These are phyloP conservation scores for Fallopia convolvulus DNA, from an alignment of 148 eudicot species.

Conservation along the genomic window DNA sequence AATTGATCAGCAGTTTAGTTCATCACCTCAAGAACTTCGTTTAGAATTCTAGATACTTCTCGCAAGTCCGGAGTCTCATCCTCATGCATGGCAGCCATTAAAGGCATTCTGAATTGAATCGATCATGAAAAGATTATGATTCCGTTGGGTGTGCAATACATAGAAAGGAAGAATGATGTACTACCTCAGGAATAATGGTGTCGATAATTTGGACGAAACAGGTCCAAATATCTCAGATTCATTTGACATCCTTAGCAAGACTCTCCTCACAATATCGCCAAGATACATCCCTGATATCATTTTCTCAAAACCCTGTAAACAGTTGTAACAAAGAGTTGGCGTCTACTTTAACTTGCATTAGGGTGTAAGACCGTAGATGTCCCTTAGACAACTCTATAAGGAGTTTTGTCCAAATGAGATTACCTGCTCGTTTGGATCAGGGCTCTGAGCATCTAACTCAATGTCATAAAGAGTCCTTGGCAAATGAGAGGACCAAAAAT, in stretches of 20 bases:
- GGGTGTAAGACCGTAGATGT: background rate
- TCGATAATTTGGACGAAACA: conserved; percentile 35
- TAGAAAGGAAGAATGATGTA: background rate
- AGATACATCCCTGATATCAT: conserved; percentile 97
- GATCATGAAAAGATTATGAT: background rate
- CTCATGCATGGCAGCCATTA: conserved; percentile 74
- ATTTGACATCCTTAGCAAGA: conserved; percentile 59
- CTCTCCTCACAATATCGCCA: conserved; percentile 86
- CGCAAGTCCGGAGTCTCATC: conserved; percentile 64
- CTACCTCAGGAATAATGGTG: conserved; percentile 65
- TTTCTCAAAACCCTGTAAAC: conserved; percentile 79
- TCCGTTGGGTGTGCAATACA: background rate
- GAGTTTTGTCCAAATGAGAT: background rate
- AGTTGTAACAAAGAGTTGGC: too few species aligned
- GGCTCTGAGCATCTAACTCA: conserved; percentile 78
- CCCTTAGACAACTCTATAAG: background rate
- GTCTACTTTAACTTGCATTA: too few species aligned
- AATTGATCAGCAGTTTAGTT: background rate
- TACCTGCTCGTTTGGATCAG: conserved; percentile 81
- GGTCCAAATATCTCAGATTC: conserved; percentile 77
- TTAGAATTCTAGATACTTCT: conserved; percentile 62
- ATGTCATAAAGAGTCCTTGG: conserved; percentile 82
- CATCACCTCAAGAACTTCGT: conserved; percentile 56
- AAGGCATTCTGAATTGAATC: conserved; percentile 40
- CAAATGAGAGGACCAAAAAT: conserved; percentile 90